Evolutionary conservation across 140 eudicot species (phyloP), one percentile per base, ranked within the genome.

Genomic region (Flaveria floridana): DNA sequence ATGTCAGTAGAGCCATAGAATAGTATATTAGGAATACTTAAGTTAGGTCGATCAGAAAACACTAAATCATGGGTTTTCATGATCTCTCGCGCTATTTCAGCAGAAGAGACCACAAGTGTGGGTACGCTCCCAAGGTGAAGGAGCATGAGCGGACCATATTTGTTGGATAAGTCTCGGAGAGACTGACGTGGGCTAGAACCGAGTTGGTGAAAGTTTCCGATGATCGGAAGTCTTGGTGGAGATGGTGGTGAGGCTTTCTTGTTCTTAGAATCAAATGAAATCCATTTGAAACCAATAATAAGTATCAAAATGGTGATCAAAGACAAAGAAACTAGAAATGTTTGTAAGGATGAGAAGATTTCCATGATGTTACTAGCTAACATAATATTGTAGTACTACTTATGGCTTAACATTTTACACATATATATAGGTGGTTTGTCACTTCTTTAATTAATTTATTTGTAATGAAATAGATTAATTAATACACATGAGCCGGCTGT

Each of bases 11-110:
- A 58, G 13, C 62, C 62, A 2, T 76, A 76, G 2, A 76, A 34
- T n/a, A 76, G 26, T 65, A 76, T 76, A 26, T 76, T 8, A 13
- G 73, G 58, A 0, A 76, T 76, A 51, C 41, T 53, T 65, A 65
- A 52, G 37, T 3, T 65, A 13, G 80, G 80, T 34, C 80, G 51
- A 76, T 42, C 71, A 8, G 56, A 51, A 30, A 76, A 76, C 2
- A 51, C 46, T n/a, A 66, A 56, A 77, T 82, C 85, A 46, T 82
- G 67, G 10, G 82, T 77, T 73, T 67, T 77, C 79, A 78, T 4
- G 67, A 82, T 28, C 42, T 82, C 80, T 42, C 18, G 26, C 0
- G 80, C 80, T 76, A 6, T 74, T 76, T 50, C 73, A 25, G 82
- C 80, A 9, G 86, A 82, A 0, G 83, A 73, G 63, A 53, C 70